Evolutionary conservation across 2,329 filamentous ascomycete genomes (phyloP), one percentile per base, ranked within the genome.

Genomic region (Penicillium aurantiogriseum): DNA sequence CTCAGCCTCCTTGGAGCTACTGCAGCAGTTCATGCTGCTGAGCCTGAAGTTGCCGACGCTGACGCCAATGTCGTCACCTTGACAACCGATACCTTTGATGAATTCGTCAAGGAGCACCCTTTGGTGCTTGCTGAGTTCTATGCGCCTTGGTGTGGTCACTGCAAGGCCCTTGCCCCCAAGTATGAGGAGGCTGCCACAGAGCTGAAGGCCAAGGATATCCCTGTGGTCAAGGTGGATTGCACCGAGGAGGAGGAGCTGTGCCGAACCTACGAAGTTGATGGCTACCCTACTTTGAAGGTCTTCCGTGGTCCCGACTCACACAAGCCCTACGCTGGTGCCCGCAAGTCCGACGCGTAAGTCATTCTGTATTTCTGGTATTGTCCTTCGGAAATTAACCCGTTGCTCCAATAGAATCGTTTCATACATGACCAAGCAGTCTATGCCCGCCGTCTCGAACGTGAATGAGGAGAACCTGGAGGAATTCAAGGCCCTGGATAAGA

Each of bases 381-480:
- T 39, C 23, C 5, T 27, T 38, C 11, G 21, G 2, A 35, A 36
- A 46, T 25, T 63, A 53, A 73, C 72, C 21, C 44, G 43, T 47
- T 31, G 23, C 19, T 27, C 47, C 36, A 3, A 36, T 62, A 84
- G 83, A 36, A 86, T 89, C 68, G 77, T 88, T 63, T 89, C 86
- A 27, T 97, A 96, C 84, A 99, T 99, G 94, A 89, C 91, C 77
- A 99, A 97, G 86, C 94, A 97, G 81, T 90, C 91, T 27, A 85
- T 99, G 60, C 94, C 94, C 53, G 90, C 94, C 64, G 92, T 99
- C 64, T 97, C 94, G 6, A 73, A 84, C 63, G 84, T 99, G 59
- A 88, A 85, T 69, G 87, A 89, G 76, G 90, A 93, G 65, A 91
- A 88, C 59, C 81, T 97, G 54, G 90, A 92, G 74, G 92, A 96